Evolutionary conservation across 1,139 yeast genomes (phyloP).

Genomic region (Lodderomyces beijingensis): DNA sequence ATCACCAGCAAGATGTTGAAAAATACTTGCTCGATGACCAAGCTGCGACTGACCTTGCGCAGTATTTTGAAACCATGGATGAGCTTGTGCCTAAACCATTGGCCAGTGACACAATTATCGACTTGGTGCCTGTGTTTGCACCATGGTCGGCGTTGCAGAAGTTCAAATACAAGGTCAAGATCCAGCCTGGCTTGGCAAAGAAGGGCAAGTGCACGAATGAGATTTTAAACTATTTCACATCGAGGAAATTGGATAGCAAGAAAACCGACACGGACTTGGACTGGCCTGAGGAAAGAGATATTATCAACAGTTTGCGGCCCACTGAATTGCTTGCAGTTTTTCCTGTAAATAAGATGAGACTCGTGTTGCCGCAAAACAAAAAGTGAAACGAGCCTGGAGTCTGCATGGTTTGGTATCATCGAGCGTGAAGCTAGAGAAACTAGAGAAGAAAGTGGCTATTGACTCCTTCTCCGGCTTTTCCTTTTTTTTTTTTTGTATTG

Average conservation of each 20-base stretch:
- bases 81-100: slow-evolving; percentile 40
- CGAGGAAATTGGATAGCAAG: slow-evolving; percentile 50
- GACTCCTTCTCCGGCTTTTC: too few species aligned
- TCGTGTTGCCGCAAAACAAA: slow-evolving; percentile 27
- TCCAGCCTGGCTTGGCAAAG: slow-evolving; percentile 83
- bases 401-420: background rate
- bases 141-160: slow-evolving; percentile 83
- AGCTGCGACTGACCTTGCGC: slow-evolving; percentile 12
- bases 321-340: slow-evolving; percentile 37
- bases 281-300: slow-evolving; percentile 68
- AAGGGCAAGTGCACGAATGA: slow-evolving; percentile 85
- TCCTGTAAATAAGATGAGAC: slow-evolving; percentile 38
- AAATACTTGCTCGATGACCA: slow-evolving; percentile 34
- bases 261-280: slow-evolving; percentile 52
- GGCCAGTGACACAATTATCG: slow-evolving; percentile 41
- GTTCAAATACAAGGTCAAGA: slow-evolving; percentile 76
- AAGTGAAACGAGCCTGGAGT: too few species aligned
- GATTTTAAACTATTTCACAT: slow-evolving; percentile 53
- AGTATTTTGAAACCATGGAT: slow-evolving; percentile 39
- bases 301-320: slow-evolving; percentile 55
- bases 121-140: slow-evolving; percentile 82
- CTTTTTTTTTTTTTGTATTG: too few species aligned
- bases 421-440: slow-evolving; percentile 1
- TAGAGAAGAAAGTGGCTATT: too few species aligned
- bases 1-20: slow-evolving; percentile 48